These are phyloP conservation scores for Tolypocladium cylindrosporum DNA, from an alignment of 2,329 filamentous ascomycete genomes.

Conservation along the genomic window DNA sequence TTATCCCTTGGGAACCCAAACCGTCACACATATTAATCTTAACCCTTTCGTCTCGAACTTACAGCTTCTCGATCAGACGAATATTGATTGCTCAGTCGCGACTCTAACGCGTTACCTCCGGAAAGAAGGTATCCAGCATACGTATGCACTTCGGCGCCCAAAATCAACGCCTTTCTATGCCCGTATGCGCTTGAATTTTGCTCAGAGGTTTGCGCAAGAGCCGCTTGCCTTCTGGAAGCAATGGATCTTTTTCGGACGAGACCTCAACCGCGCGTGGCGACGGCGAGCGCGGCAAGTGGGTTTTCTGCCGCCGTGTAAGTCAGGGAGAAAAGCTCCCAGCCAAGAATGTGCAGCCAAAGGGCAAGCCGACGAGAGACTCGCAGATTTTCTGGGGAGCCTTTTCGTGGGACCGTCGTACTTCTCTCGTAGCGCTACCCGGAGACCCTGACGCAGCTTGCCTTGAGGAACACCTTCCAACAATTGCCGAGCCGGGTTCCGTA, in stretches of 20 bases:
- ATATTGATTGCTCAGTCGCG: no score
- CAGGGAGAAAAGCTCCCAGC: background rate
- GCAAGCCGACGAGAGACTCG: constrained; percentile 3
- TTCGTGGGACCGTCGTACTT: background rate
- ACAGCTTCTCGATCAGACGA: no score
- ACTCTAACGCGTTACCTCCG: no score
- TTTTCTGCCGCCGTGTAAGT: background rate
- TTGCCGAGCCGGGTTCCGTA: constrained; percentile 3
- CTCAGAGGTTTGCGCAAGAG: background rate
- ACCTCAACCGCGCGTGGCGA: background rate
- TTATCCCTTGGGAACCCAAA: no score
- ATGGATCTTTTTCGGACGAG: background rate
- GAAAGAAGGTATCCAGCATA: no score
- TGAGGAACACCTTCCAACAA: constrained; percentile 4
- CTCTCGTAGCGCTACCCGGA: constrained; percentile 1
- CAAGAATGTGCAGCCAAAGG: background rate
- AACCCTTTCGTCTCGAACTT: no score
- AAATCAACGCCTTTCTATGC: background rate
- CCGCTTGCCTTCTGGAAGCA: background rate
- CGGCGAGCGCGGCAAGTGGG: background rate
- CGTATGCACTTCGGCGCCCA: background rate
- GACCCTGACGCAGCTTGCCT: constrained; percentile 4
- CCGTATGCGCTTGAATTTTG: background rate
- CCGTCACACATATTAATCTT: no score
- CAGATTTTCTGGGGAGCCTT: constrained; percentile 5